Evolutionary conservation across 2,329 filamentous ascomycete species (phyloP), one percentile per base, ranked within the genome.

Genomic region (Aspergillus ochraceus): DNA sequence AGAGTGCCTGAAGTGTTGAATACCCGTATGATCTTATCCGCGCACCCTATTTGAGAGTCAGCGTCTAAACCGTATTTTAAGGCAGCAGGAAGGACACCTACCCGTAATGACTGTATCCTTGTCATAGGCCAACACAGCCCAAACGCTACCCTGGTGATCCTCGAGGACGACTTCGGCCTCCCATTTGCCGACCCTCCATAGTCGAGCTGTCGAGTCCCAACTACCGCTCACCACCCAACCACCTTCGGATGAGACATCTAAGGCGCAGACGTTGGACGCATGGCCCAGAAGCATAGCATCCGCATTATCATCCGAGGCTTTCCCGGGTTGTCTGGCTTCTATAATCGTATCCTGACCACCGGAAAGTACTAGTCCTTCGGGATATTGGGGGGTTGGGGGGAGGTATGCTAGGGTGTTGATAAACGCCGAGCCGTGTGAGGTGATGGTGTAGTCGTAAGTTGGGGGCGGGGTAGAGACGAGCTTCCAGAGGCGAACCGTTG

Each of bases 261-360:
- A 79, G 9, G 93, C 85, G 74, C 94, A 97, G 50, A 99, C 88
- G 69, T 98, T 98, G 74, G 90, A 86, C 20, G 86, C 84, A 73
- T 99, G 95, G 12, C 95, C 94, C 54, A 97, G 81, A 10, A 99
- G 83, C 63, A 98, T 83, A 22, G 91, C 89, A 66, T 97, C 91
- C 9, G 94, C 91, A 76, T 94, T 89, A 65, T 92, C 89, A 32
- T 88, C 84, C 1, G 88, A 81, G 26, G 83, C 76, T 54, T 88
- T 85, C 11, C 82, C 83, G 5, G 91, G 89, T 63, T 88, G 86
- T 70, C 92, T 88, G 52, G 96, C 91, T 74, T 98, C 94, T 69
- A 99, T 94, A 64, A 98, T 90, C 32, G 91, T 89, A 72, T 98
- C 95, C 71, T 94, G 91, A 59, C 95, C 95, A 64, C 91, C 92